These are phyloP conservation scores for Luvunga scandens DNA, from an alignment of 345 rosid species.

Conservation along the genomic window DNA sequence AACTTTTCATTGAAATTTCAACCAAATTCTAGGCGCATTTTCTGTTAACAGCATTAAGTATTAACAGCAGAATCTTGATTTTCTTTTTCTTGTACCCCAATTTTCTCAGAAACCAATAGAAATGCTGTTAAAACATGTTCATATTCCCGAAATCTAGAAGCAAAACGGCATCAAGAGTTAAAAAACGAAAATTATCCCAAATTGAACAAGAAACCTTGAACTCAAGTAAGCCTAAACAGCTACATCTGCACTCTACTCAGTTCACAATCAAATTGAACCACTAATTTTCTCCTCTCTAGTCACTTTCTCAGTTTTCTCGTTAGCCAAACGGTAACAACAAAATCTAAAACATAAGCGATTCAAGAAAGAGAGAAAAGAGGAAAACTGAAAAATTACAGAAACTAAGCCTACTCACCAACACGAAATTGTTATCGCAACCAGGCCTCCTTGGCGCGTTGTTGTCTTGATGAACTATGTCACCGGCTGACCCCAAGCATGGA, in stretches of 20 bases:
- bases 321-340: not conserved
- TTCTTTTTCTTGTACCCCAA: not conserved
- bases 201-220: not conserved
- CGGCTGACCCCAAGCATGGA: slow-evolving; percentile 44
- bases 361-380: not conserved
- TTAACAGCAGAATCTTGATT: not conserved
- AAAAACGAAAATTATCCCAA: not conserved
- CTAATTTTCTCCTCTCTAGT: not conserved
- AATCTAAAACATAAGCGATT: not conserved
- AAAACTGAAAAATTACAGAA: not conserved
- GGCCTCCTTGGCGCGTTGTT: slow-evolving; percentile 67
- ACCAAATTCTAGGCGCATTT: not conserved
- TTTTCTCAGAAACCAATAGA: slow-evolving; percentile 1
- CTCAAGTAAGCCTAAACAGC: not conserved
- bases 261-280: not conserved
- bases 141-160: not conserved
- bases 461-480: slow-evolving; percentile 94
- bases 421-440: slow-evolving; percentile 90
- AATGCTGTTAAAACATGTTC: not conserved
- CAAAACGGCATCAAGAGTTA: not conserved
- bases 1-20: not conserved
- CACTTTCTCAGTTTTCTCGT: not conserved
- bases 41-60: not conserved
- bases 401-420: slow-evolving; percentile 45
- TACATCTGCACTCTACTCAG: not conserved